Percentiles rank a stretch among this genome's conserved stretches.
These are phyloP conservation scores for Scheffersomyces segobiensis DNA, from an alignment of 1,139 yeast species.

Conservation along the genomic window DNA sequence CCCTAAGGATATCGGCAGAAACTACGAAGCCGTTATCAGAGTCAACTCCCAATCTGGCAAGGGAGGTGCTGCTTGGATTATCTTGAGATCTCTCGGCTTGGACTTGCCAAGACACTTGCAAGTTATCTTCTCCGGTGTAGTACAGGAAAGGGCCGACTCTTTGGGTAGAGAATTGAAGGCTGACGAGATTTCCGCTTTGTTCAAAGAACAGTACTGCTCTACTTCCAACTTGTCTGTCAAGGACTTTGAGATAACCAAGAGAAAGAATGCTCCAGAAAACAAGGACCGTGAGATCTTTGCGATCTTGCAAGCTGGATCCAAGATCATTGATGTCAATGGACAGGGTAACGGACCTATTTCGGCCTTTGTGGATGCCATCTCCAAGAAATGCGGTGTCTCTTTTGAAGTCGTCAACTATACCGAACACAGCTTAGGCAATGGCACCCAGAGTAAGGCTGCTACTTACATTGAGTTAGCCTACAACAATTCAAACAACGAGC, in stretches of 20 bases:
- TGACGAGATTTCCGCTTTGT: conserved; percentile 41
- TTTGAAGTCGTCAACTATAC: conserved; percentile 45
- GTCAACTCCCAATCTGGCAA: conserved; percentile 54
- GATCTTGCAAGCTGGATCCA: conserved; percentile 19
- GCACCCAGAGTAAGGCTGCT: conserved; percentile 47
- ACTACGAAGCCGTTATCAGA: conserved; percentile 52
- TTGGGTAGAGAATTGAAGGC: conserved; percentile 48
- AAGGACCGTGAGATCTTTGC: conserved; percentile 30
- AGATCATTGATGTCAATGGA: conserved; percentile 29
- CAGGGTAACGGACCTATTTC: conserved; percentile 52
- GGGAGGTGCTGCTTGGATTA: conserved; percentile 55
- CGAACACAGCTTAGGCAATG: conserved; percentile 47
- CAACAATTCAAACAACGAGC: conserved; percentile 25
- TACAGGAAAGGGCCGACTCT: conserved; percentile 41
- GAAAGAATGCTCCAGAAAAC: conserved; percentile 14
- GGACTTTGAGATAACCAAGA: conserved; percentile 37
- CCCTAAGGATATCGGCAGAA: conserved; percentile 50
- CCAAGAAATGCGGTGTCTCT: conserved; percentile 30
- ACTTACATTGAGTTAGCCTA: conserved; percentile 45
- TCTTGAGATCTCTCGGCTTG: conserved; percentile 46
- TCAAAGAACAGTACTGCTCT: conserved; percentile 35
- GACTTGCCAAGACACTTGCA: conserved; percentile 50
- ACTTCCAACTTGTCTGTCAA: conserved; percentile 26
- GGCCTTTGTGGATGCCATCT: conserved; percentile 45
- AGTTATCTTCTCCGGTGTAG: conserved; percentile 41